These are phyloP conservation scores for Phytopythium boreale DNA, from an alignment of 352 stramenopile species.

Conservation along the genomic window DNA sequence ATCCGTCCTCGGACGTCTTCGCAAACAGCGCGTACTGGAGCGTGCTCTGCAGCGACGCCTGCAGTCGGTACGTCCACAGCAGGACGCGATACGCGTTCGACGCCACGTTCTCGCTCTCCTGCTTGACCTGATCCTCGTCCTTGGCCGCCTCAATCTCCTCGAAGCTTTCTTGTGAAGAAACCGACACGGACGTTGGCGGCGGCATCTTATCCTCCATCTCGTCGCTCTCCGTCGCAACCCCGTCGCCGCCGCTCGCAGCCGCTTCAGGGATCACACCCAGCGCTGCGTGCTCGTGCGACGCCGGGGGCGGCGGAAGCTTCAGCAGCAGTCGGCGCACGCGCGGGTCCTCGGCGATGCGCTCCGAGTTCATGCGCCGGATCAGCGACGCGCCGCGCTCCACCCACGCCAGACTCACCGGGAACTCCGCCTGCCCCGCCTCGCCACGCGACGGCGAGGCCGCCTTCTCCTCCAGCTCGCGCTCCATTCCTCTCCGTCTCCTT, in stretches of 20 bases:
- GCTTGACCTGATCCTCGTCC: constrained; percentile 51
- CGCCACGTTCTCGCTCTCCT: constrained; percentile 72
- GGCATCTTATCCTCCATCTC: constrained; percentile 35
- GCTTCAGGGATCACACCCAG: constrained; percentile 31
- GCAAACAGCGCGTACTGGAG: constrained; percentile 75
- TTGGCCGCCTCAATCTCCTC: constrained; percentile 63
- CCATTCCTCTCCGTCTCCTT: neutral
- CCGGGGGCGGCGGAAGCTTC: constrained; percentile 22
- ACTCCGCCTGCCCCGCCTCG: constrained; percentile 13
- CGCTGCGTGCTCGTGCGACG: constrained; percentile 15
- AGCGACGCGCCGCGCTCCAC: constrained; percentile 80
- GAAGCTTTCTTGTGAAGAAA: constrained; percentile 49
- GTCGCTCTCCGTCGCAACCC: constrained; percentile 3
- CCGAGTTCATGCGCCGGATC: constrained; percentile 87
- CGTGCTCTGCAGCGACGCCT: constrained; percentile 68
- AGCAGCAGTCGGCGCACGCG: constrained; percentile 66
- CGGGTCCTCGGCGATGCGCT: constrained; percentile 82
- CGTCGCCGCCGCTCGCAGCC: constrained; percentile 1
- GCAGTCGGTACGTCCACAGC: constrained; percentile 77
- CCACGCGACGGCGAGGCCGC: neutral
- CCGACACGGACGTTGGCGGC: neutral
- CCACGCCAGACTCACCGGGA: constrained; percentile 59
- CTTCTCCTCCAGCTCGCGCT: neutral
- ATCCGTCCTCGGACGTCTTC: constrained; percentile 79
- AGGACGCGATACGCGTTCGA: constrained; percentile 69